Base-by-base conservation (phyloP, 345 rosid genomes). In the Anastatica hierochuntica region DNA sequence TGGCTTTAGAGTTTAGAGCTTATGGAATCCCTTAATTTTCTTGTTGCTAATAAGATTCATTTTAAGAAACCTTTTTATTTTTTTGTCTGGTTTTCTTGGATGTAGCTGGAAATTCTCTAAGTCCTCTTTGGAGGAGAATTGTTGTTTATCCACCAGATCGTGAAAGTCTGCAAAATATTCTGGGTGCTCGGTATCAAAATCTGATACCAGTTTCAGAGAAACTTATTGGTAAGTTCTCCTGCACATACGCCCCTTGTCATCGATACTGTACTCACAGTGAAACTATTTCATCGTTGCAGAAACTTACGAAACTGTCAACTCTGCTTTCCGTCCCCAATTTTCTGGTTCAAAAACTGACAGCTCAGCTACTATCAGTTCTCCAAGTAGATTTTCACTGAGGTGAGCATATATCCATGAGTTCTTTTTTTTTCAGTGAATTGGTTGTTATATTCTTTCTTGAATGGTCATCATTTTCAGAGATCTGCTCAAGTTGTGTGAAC, bases 401-500 rank as follows among this genome's bases (percentile, higher is more conserved):
- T 84, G 69, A 46, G 55, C 37, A 33, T 38, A 36, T 49, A 49
- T 56, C 34, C 39, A 43, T 30, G 46, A 51, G 18, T 47, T 41
- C 47, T 36, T 20, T 41, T 56, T 37, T 26, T 58, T 10, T 30
- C 21, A 34, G 1, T 63, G 2, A 21, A 34, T 57, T 49, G 30
- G 39, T 35, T 27, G 37, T 43, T 63, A 38, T 69, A 63, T 53
- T 48, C 45, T 48, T 71, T 21, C 41, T 75, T 19, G n/a, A 56
- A 72, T 34, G 15, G 49, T 57, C 49, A 43, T 63, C 27, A 21
- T 56, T 56, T 62, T 39, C 79, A 90, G 98, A 82, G 98, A 90
- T 77, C 82, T 90, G 51, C 81, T 90, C 33, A 87, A 90, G 74
- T 87, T 85, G 94, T 87, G 98, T 75, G 90, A 81, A 61, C 75